Evolutionary conservation across 169 alveolate genomes (phyloP).

Genomic region (Plasmodium fragile): DNA sequence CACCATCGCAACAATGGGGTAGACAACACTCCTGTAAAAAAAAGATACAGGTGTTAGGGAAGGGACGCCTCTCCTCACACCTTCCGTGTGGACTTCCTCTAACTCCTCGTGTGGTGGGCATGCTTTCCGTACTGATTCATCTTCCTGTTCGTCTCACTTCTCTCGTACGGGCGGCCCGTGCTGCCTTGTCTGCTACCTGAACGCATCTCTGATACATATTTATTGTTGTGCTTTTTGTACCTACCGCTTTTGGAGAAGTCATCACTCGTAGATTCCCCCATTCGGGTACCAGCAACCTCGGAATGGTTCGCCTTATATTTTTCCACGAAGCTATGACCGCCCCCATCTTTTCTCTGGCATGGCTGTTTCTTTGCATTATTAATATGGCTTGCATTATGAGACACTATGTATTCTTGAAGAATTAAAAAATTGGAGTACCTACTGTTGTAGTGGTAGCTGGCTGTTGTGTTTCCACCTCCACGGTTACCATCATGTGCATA

Average conservation of each 20-base stretch:
- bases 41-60: background rate
- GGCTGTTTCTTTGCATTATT: background rate
- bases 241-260: background rate
- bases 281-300: background rate
- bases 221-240: background rate
- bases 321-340: background rate
- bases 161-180: background rate
- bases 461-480: background rate
- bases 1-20: background rate
- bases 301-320: background rate
- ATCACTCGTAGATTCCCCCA: background rate
- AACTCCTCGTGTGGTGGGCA: background rate
- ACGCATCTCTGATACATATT: background rate
- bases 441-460: background rate
- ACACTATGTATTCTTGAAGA: slow-evolving; percentile 12
- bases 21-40: background rate
- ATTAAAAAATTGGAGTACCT: slow-evolving; percentile 25
- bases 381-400: background rate
- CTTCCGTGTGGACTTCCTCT: background rate
- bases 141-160: background rate
- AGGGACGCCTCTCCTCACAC: background rate
- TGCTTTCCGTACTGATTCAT: background rate
- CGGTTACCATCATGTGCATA: background rate
- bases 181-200: background rate
- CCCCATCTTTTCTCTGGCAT: background rate